Base-by-base conservation (phyloP, 495 filamentous ascomycete species). In the Penicillium salamii region DNA sequence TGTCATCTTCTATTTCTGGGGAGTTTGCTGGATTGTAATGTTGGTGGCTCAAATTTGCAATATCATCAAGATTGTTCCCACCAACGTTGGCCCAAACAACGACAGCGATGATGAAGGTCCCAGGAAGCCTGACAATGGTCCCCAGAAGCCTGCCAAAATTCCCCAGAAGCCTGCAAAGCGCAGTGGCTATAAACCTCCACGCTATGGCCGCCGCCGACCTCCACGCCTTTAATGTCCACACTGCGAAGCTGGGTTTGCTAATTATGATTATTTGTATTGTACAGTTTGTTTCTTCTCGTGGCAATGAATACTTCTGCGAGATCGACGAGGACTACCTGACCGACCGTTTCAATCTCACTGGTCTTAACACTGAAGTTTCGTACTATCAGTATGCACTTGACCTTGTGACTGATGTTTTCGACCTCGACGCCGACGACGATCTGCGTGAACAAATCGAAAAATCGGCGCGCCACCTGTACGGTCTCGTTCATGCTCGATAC, bases 241-340 rank as follows among this genome's bases (percentile, higher is more conserved):
- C 23, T 26, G 23, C 23, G 8, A 26, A 26, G 8, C 8, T 3
- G 23, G 8, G 4, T 26, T 8, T 26, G 19, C 57, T 68, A 55
- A 66, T 50, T 26, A 26, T 8, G n/a, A n/a, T 29, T 20, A 7
- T 23, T 44, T 63, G 28, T 33, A 11, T 21, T 8, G n/a, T 33
- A 23, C 64, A 96, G 93, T 99, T 99, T 75, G 96, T 97, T 52
- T 95, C 91, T 1, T 96, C 91, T 4, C 83, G 93, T 15, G 93
- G 93, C 51, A 97, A 99, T 72, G 93, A 99, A 66, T 99, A 99
- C 70, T 99, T 97, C 57, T 99, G 93, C 78, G 93, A 99, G 60
- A 97, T 99, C 51, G 93, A 99, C 67, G 93, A 99, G 67, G 93
- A 99, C 53, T 99, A 99, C 65, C 77, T 99, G 14, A 97, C 92